These are phyloP conservation scores for Amanita polypyramis DNA, from an alignment of 768 basidiomycete species.

Conservation along the genomic window DNA sequence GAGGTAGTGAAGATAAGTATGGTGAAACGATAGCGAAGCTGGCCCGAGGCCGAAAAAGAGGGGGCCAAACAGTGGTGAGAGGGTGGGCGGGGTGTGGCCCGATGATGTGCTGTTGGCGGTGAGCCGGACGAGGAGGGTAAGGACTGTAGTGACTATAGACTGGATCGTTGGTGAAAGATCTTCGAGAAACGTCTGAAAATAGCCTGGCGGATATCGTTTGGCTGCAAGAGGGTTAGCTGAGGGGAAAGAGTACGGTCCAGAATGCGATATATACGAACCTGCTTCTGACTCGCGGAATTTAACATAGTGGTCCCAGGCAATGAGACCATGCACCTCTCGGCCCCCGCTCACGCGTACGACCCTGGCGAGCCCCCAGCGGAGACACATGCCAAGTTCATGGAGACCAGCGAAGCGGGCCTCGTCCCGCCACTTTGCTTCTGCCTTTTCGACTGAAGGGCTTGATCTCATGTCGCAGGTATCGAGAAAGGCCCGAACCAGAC, in stretches of 20 bases:
- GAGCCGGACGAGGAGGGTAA: conserved; percentile 74
- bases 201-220: conserved; percentile 54
- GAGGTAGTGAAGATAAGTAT: conserved; percentile 54
- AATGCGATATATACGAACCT: conserved; percentile 52
- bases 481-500: conserved; percentile 78
- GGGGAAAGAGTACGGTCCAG: no score
- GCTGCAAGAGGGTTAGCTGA: conserved; percentile 24
- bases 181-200: conserved; percentile 63
- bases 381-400: conserved; percentile 83
- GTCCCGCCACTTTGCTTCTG: conserved; percentile 56
- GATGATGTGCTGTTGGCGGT: conserved; percentile 77
- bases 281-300: conserved; percentile 78
- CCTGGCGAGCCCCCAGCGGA: conserved; percentile 87
- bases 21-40: conserved; percentile 36
- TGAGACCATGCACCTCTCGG: conserved; percentile 68
- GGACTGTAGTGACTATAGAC: conserved; percentile 53
- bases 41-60: conserved; percentile 75
- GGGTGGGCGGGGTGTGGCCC: conserved; percentile 84
- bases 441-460: conserved; percentile 23
- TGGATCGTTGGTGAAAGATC: conserved; percentile 42
- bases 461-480: conserved; percentile 35
- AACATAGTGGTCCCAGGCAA: conserved; percentile 79
- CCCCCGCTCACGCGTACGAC: conserved; percentile 62
- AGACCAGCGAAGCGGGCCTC: conserved; percentile 80
- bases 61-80: conserved; percentile 85